These are phyloP conservation scores for Ogataea henricii DNA, from an alignment of 805 yeast species.

Conservation along the genomic window DNA sequence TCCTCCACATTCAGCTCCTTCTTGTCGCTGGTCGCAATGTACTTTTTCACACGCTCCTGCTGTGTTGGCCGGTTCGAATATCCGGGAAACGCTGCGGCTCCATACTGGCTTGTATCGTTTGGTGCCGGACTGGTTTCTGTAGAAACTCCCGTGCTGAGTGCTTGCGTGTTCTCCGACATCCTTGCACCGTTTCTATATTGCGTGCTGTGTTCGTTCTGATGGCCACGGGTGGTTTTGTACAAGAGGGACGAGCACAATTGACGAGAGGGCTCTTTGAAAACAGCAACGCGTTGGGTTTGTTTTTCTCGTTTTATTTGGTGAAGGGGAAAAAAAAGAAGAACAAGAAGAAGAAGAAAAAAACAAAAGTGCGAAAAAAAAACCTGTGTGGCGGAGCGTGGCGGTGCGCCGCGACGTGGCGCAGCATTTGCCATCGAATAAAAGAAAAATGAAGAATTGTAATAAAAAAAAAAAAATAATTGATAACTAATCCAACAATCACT, in stretches of 20 bases:
- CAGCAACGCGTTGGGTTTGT: neutral
- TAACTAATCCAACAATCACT: neutral
- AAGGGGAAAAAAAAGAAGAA: neutral
- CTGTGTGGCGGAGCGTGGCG: constrained; percentile 5
- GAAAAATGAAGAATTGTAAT: neutral
- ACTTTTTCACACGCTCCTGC: constrained; percentile 20
- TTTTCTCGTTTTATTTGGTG: neutral
- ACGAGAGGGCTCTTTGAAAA: neutral
- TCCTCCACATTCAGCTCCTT: constrained; percentile 51
- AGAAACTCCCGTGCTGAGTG: constrained; percentile 19
- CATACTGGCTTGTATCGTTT: constrained; percentile 2
- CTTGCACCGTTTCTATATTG: neutral
- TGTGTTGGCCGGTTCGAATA: constrained; percentile 9
- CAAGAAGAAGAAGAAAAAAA: neutral
- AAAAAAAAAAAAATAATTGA: neutral
- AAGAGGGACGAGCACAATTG: neutral
- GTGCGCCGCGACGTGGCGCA: too few relatives aligned
- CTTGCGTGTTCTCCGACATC: constrained; percentile 2
- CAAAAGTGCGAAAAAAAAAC: neutral
- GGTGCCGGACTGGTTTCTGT: constrained; percentile 14
- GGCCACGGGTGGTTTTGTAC: too few relatives aligned
- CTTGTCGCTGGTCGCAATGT: constrained; percentile 38
- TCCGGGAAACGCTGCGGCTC: constrained; percentile 18
- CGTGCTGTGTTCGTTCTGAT: too few relatives aligned
- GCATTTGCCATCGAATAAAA: neutral